These are phyloP conservation scores for Dactylellina sp. DNA, from an alignment of 2,329 filamentous ascomycete species.

Conservation along the genomic window DNA sequence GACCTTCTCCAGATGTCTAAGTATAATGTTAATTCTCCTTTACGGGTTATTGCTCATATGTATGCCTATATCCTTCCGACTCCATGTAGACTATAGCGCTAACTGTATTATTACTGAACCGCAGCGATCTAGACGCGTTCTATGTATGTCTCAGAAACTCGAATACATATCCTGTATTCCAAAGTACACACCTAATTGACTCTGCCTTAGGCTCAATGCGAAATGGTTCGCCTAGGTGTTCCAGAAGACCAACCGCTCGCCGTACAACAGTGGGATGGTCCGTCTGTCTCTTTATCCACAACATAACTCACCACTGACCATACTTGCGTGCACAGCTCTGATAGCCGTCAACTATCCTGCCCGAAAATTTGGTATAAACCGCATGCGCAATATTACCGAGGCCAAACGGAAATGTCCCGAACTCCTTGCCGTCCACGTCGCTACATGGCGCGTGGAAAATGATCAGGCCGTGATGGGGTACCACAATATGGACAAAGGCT, in stretches of 20 bases:
- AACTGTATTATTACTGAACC: conserved; percentile 21
- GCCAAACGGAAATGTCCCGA: conserved; percentile 87
- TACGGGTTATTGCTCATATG: conserved; percentile 89
- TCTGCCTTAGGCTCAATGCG: conserved; percentile 76
- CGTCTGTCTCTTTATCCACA: conserved; percentile 47
- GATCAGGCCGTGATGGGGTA: conserved; percentile 96
- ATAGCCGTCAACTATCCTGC: conserved; percentile 98
- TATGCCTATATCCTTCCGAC: conserved; percentile 30
- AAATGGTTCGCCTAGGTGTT: conserved; percentile 85
- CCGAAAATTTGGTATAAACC: conserved; percentile 79
- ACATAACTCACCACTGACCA: conserved; percentile 13
- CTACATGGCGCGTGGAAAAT: conserved; percentile 70
- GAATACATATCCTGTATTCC: not conserved
- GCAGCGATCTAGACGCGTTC: conserved; percentile 88
- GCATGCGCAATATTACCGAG: conserved; percentile 82
- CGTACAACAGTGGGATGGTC: conserved; percentile 84
- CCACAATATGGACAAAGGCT: conserved; percentile 71
- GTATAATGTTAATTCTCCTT: conserved; percentile 77
- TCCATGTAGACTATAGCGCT: not conserved
- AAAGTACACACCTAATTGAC: not conserved
- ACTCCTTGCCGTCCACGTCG: conserved; percentile 80
- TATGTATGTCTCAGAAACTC: conserved; percentile 67
- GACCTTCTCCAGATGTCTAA: conserved; percentile 81
- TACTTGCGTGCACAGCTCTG: conserved; percentile 64
- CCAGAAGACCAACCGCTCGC: conserved; percentile 83